Percentiles rank a stretch among this genome's conserved stretches.
Evolutionary conservation across 2,329 filamentous ascomycete species (phyloP).

Genomic region (Colletotrichum spinosum): DNA sequence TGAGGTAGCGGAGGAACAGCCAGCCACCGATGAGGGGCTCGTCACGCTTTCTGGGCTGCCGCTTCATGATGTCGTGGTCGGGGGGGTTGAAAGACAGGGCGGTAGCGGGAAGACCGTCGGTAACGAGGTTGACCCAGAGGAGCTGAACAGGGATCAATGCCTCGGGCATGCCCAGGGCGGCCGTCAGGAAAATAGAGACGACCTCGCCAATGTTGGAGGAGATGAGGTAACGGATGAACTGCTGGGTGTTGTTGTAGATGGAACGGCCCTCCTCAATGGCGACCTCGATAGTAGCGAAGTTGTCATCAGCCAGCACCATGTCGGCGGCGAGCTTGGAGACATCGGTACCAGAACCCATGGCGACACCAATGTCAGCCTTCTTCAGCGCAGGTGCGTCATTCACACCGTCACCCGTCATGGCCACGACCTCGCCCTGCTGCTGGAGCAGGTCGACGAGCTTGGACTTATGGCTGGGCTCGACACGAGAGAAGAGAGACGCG

Average conservation of each 20-base stretch:
- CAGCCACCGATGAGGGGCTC: constrained; percentile 93
- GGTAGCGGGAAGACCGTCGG: constrained; percentile 95
- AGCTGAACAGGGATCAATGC: constrained; percentile 97
- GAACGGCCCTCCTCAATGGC: constrained; percentile 97
- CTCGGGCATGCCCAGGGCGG: constrained; percentile 96
- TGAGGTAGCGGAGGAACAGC: constrained; percentile 97
- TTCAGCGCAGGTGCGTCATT: constrained; percentile 98
- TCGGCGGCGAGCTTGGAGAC: constrained; percentile 96
- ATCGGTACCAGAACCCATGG: constrained; percentile 98
- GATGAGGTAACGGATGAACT: constrained; percentile 99
- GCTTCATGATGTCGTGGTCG: constrained; percentile 98
- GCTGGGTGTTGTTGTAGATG: constrained; percentile 99
- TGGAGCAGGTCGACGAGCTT: constrained; percentile 97
- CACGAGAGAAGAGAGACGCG: constrained; percentile 94
- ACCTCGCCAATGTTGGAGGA: constrained; percentile 99
- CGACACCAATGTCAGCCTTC: constrained; percentile 98
- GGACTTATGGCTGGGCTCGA: constrained; percentile 97
- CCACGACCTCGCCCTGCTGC: constrained; percentile 91
- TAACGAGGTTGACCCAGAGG: constrained; percentile 98
- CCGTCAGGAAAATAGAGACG: constrained; percentile 98
- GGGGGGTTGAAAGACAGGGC: constrained; percentile 97
- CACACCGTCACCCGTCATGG: constrained; percentile 99
- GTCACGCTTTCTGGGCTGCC: constrained; percentile 89
- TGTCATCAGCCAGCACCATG: constrained; percentile 98
- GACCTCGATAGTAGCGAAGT: constrained; percentile 97